Evolutionary conservation across 225 moss, liverwort and hornwort species (phyloP), one percentile per base, ranked within the genome.

Genomic region (Lunularia cruciata): DNA sequence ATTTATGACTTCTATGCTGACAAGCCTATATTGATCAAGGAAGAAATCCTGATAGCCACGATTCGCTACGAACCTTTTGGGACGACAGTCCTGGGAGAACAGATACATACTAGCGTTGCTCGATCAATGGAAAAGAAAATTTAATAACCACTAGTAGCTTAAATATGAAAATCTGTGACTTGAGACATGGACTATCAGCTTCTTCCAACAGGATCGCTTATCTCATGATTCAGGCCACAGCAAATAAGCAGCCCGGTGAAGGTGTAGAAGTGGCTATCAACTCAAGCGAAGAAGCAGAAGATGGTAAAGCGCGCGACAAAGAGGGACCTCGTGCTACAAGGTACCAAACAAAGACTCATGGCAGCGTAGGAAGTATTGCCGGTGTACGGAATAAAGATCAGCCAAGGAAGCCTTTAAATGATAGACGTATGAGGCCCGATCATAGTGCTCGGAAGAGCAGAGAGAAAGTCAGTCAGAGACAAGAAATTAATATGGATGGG

Each of bases 331-430:
- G 35, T 5, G 67, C 26, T 46, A 64, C 45, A 64, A 54, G 9
- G 28, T 42, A 57, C 22, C 19, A 45, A 46, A 23, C 48, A 58
- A 38, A 8, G 23, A 23, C 32, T 30, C 25, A 65, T 43, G 59
- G 54, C 31, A 58, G 43, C 43, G 38, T 20, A 36, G 70, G 69
- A 57, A 66, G 74, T 48, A 75, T 63, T 40, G 60, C 22, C 34
- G 39, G 71, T 54, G 8, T 34, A 25, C 30, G n/a, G 12, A 69
- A 37, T 37, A 65, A 64, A 30, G 34, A 27, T 53, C 71, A 26
- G 28, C 55, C 63, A 12, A 63, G 57, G 20, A 58, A 60, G 22
- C 47, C 60, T 43, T 30, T 54, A 33, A 60, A 45, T 19, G 25
- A 30, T 27, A 20, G 39, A 20, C 30, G 10, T 26, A 51, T 31